Evolutionary conservation across 345 rosid genomes (phyloP).

Genomic region (Sonneratia alba): DNA sequence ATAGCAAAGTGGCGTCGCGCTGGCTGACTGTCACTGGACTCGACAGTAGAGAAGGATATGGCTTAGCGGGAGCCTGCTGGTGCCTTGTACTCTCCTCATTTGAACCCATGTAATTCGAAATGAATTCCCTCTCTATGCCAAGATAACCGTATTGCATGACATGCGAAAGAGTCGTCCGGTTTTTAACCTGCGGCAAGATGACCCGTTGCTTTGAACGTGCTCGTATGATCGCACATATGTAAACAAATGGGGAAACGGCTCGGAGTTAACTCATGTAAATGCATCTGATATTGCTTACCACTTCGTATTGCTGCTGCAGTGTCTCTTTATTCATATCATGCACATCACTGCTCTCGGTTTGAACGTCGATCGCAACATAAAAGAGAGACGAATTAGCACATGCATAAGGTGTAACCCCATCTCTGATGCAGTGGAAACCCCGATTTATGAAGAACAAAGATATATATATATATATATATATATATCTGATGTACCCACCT

Average conservation of each 20-base stretch:
- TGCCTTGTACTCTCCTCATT: conserved; percentile 18
- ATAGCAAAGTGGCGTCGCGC: conserved; percentile 30
- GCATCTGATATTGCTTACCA: conserved; percentile 13
- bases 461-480: not conserved
- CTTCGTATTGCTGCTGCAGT: conserved; percentile 33
- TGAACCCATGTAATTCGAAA: conserved; percentile 33
- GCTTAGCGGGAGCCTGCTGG: too few species aligned
- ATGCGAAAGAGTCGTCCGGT: conserved; percentile 45
- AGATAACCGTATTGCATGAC: conserved; percentile 44
- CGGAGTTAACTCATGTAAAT: not conserved
- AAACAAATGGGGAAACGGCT: not conserved
- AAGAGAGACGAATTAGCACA: too few species aligned
- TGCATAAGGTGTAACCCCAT: not conserved
- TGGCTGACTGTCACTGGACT: conserved; percentile 11
- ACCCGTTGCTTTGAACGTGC: too few species aligned
- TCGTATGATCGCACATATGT: too few species aligned
- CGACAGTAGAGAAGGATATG: conserved; percentile 4
- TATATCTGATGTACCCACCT: conserved; percentile 23
- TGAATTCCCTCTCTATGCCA: conserved; percentile 15
- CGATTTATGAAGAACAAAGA: too few species aligned
- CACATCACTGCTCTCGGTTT: conserved; percentile 25
- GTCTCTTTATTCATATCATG: conserved; percentile 48
- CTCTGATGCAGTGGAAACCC: not conserved
- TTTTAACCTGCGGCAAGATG: conserved; percentile 17
- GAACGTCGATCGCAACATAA: not conserved